phyloP scores from a whole-genome alignment of 441 rosid genomes.

The Pelargonium citronellum region DNA sequence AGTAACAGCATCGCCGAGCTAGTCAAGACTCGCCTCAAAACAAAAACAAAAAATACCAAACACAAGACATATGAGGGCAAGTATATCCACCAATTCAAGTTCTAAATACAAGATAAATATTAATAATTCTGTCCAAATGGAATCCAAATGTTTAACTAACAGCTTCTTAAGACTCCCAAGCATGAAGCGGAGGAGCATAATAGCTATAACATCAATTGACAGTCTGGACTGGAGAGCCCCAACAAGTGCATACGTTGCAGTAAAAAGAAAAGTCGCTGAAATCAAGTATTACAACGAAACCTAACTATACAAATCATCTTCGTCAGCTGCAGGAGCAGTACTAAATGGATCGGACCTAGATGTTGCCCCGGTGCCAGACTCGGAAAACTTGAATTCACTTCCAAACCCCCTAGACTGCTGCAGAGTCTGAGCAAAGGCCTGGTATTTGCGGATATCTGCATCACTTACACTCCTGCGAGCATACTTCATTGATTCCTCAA shows the following conservation, averaged over 20 bases:
- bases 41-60: no score
- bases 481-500: not conserved
- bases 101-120: no score
- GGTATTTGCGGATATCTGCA: not conserved
- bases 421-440: not conserved
- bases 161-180: no score
- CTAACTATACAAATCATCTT: not conserved
- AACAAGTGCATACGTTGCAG: no score
- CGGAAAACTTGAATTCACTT: not conserved
- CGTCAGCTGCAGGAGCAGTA: not conserved
- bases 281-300: not conserved
- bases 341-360: not conserved
- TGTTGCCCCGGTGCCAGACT: not conserved
- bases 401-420: conserved; percentile 4
- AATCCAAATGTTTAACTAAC: no score
- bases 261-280: not conserved
- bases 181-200: no score
- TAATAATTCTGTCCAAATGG: no score
- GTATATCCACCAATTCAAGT: no score
- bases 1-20: no score
- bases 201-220: not conserved
- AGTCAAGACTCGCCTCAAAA: no score
- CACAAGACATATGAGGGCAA: no score
- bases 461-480: not conserved
- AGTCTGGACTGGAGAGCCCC: no score